Evolutionary conservation across 257 asterid species (phyloP), one percentile per base, ranked within the genome.

Genomic region (Phtheirospermum japonicum): DNA sequence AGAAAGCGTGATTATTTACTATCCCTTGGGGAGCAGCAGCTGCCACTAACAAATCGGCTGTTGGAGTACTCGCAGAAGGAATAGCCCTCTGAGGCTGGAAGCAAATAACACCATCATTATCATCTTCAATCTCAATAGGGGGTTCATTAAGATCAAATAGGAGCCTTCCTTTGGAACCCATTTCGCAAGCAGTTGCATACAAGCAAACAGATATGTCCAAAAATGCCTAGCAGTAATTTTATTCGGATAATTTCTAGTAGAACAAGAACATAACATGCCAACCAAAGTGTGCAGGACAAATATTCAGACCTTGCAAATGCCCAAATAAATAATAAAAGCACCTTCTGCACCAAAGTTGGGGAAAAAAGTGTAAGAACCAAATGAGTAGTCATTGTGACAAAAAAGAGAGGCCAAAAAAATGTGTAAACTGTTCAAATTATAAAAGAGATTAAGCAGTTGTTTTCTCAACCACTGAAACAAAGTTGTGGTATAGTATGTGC

Each of bases 141-240:
- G 96, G 97, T 84, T 87, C 97, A 68, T 93, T 89, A 77, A 93
- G 99, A 83, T 93, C 96, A 81, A 93, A 84, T 65, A 88, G 80
- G 68, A 77, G 77, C 86, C 80, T 85, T 81, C 96, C 91, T 85
- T 86, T 89, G 76, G 97, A 89, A 73, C 89, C 95, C 99, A 93
- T 93, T 75, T 89, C 79, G 66, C 79, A 77, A 67, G 78, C 14
- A 76, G 81, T 73, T 67, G 93, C 91, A 87, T 78, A 74, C 82
- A 83, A 71, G 77, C 78, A 69, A 77, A 65, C 54, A 68, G 73
- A 75, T 78, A 51, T 65, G 64, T 56, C 82, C 76, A 68, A 80
- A 73, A 66, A 39, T 68, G 77, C 66, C 77, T 64, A 65, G 45
- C 34, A 51, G 40, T 71, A 75, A 77, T 72, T 75, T 72, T 63